Evolutionary conservation across 192 early-diverging fungal species (phyloP).

Genomic region (Podila horticola): DNA sequence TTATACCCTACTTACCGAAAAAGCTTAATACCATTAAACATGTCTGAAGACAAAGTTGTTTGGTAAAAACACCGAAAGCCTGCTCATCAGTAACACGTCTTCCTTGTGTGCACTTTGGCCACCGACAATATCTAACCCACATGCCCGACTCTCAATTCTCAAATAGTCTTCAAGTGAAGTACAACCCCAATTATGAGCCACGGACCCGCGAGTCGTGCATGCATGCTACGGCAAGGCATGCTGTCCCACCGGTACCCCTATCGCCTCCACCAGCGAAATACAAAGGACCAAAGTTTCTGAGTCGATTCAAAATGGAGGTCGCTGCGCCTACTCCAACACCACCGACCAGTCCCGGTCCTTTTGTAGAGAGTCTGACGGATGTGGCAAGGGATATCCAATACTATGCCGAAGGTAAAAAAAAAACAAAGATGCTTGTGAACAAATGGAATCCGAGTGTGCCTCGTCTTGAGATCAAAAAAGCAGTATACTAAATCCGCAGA

Average conservation of each 20-base stretch:
- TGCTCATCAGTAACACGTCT: too few relatives aligned
- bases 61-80: slow-evolving; percentile 13
- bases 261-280: background rate
- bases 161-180: slow-evolving; percentile 26
- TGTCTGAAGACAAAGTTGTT: slow-evolving; percentile 23
- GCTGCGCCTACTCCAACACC: background rate
- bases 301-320: slow-evolving; percentile 11
- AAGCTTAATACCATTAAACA: background rate
- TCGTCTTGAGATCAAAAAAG: background rate
- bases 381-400: slow-evolving; percentile 45
- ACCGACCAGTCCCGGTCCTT: background rate
- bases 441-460: background rate
- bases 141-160: background rate
- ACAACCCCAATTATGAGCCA: slow-evolving; percentile 26
- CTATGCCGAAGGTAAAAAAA: slow-evolving; percentile 34
- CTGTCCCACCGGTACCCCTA: background rate
- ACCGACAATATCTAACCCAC: too few relatives aligned
- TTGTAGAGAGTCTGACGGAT: slow-evolving; percentile 35
- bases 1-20: background rate
- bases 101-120: too few relatives aligned
- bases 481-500: background rate
- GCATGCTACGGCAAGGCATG: slow-evolving; percentile 20
- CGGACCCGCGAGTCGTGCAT: slow-evolving; percentile 25
- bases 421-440: background rate
- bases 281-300: slow-evolving; percentile 15